A percentile compares a stretch with the other conserved stretches of the same genome.
Evolutionary conservation across 1,284 basidiomycete species (phyloP).

Genomic region (Tausonia pullulans): DNA sequence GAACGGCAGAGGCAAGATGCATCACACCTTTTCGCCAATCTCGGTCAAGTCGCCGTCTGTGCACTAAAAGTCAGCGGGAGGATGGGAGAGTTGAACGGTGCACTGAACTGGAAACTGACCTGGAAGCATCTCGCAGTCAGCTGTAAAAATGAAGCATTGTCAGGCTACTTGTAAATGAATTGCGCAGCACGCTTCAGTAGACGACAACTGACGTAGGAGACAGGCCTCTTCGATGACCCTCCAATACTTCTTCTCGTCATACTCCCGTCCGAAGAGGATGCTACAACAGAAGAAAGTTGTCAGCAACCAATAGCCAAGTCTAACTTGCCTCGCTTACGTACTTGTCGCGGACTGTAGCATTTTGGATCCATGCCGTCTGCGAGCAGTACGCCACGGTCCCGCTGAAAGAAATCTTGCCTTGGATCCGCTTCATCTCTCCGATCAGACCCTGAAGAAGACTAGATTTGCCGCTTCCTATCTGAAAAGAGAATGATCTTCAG

Average conservation of each 20-base stretch:
- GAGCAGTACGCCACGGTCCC: slow-evolving; percentile 62
- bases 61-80: neutral
- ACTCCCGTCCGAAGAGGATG: slow-evolving; percentile 54
- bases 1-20: neutral
- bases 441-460: slow-evolving; percentile 46
- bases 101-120: neutral
- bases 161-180: slow-evolving; percentile 25
- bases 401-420: slow-evolving; percentile 49
- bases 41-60: slow-evolving; percentile 20
- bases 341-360: neutral
- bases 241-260: slow-evolving; percentile 58
- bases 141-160: slow-evolving; percentile 44
- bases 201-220: slow-evolving; percentile 38
- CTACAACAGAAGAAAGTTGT: slow-evolving; percentile 17
- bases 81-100: too few relatives aligned
- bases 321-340: too few relatives aligned
- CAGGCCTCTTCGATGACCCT: slow-evolving; percentile 43
- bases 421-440: slow-evolving; percentile 55
- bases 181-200: neutral
- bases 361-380: slow-evolving; percentile 10
- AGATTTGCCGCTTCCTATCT: neutral
- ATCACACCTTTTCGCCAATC: slow-evolving; percentile 46
- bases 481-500: too few relatives aligned
- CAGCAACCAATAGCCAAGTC: slow-evolving; percentile 18
- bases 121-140: slow-evolving; percentile 58